Conservation (phyloP, 495 filamentous ascomycete genomes). For the Podospora pseudocomata region DNA sequence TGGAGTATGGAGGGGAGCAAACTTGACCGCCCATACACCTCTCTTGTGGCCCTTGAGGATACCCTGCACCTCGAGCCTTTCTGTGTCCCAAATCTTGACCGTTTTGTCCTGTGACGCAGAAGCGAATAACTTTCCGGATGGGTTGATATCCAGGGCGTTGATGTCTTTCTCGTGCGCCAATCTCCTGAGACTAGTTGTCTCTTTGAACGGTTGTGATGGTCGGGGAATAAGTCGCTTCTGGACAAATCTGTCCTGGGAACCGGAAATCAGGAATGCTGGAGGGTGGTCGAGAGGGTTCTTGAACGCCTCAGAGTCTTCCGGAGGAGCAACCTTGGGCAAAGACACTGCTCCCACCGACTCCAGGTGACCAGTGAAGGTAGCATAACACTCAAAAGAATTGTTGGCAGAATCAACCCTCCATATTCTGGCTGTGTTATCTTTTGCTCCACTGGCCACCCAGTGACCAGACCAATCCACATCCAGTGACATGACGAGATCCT, state of each 20-base stretch:
- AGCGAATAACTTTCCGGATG: conserved; percentile 69
- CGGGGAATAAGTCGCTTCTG: conserved; percentile 78
- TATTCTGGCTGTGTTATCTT: conserved; percentile 90
- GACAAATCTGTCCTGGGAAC: conserved; percentile 90
- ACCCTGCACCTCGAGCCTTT: conserved; percentile 83
- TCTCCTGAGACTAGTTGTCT: conserved; percentile 65
- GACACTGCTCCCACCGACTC: conserved; percentile 93
- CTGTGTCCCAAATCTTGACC: conserved; percentile 90
- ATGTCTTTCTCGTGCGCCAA: conserved; percentile 99
- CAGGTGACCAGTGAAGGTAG: conserved; percentile 83
- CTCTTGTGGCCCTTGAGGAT: conserved; percentile 87
- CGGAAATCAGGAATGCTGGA: conserved; percentile 79
- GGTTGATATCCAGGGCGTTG: conserved; percentile 82
- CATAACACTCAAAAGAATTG: conserved; percentile 71
- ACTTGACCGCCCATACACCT: conserved; percentile 92
- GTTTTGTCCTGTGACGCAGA: conserved; percentile 95
- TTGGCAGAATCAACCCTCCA: conserved; percentile 82
- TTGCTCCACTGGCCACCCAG: conserved; percentile 93
- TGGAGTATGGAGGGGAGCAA: conserved; percentile 73
- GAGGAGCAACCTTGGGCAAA: conserved; percentile 65
- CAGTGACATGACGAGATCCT: conserved; percentile 92
- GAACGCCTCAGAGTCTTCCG: conserved; percentile 58
- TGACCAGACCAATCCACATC: conserved; percentile 94
- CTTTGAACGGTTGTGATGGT: conserved; percentile 42
- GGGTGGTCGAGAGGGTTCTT: conserved; percentile 70